A percentile compares a stretch with the other conserved stretches of the same genome.
phyloP scores from a whole-genome alignment of 169 alveolate species.

The Eimeria tenella region DNA sequence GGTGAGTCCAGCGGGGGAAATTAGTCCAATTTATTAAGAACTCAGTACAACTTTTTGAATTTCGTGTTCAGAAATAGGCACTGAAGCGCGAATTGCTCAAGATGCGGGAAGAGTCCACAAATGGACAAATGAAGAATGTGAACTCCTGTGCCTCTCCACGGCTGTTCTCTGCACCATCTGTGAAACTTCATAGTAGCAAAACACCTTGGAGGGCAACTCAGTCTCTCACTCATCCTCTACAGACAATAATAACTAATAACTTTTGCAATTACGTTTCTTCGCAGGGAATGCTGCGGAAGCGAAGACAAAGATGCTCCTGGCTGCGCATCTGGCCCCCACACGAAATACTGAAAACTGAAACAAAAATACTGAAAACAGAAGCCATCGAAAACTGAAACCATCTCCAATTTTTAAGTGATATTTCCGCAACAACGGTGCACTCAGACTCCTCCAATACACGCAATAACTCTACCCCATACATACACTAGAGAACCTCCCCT shows the following conservation, averaged over 20 bases:
- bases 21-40: too few relatives aligned
- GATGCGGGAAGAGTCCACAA: too few relatives aligned
- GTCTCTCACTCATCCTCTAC: background rate
- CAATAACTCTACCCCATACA: background rate
- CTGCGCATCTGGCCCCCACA: constrained; percentile 50
- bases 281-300: constrained; percentile 75
- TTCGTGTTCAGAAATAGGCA: background rate
- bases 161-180: background rate
- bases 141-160: too few relatives aligned
- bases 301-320: constrained; percentile 68
- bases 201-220: background rate
- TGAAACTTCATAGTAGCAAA: background rate
- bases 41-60: background rate
- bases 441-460: background rate
- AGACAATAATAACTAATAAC: background rate
- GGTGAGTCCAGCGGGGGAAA: background rate
- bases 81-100: too few relatives aligned
- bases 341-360: constrained; percentile 43
- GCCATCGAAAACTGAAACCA: too few relatives aligned
- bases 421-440: background rate
- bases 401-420: too few relatives aligned
- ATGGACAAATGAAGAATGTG: too few relatives aligned
- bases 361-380: too few relatives aligned
- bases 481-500: too few relatives aligned
- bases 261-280: background rate